phyloP scores from a whole-genome alignment of 169 alveolate species.

The Plasmodium adleri region DNA sequence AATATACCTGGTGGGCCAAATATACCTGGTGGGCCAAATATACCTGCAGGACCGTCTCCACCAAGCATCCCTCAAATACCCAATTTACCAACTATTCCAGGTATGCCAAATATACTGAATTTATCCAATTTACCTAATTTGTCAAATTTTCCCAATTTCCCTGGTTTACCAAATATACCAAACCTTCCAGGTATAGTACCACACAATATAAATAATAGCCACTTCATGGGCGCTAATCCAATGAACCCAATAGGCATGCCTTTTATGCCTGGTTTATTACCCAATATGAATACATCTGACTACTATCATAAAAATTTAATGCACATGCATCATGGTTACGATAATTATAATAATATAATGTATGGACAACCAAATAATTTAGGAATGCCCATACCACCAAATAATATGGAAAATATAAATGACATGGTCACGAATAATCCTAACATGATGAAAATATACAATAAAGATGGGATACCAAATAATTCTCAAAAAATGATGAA shows the following conservation, averaged over 20 bases:
- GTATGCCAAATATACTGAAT: conserved; percentile 8
- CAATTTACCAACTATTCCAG: not conserved
- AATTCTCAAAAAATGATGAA: conserved; percentile 30
- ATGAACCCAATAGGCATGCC: conserved; percentile 40
- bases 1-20: not conserved
- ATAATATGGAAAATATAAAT: conserved; percentile 5
- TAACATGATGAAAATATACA: conserved; percentile 64
- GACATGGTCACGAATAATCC: conserved; percentile 24
- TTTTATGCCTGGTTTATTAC: conserved; percentile 47
- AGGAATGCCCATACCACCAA: conserved; percentile 49
- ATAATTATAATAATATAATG: conserved; percentile 37
- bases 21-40: not conserved
- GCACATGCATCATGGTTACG: conserved; percentile 42
- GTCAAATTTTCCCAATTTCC: not conserved
- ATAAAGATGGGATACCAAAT: conserved; percentile 24
- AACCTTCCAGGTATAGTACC: not conserved
- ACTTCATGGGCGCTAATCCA: conserved; percentile 16
- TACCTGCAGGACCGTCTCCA: not conserved
- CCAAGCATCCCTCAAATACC: not conserved
- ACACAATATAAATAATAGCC: conserved; percentile 4
- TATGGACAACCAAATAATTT: conserved; percentile 40
- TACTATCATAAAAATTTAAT: conserved; percentile 34
- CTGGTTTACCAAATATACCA: not conserved
- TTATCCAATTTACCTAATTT: not conserved
- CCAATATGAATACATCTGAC: conserved; percentile 37